These are phyloP conservation scores for Lophiostoma macrostomum DNA, from an alignment of 495 filamentous ascomycete genomes.

Conservation along the genomic window DNA sequence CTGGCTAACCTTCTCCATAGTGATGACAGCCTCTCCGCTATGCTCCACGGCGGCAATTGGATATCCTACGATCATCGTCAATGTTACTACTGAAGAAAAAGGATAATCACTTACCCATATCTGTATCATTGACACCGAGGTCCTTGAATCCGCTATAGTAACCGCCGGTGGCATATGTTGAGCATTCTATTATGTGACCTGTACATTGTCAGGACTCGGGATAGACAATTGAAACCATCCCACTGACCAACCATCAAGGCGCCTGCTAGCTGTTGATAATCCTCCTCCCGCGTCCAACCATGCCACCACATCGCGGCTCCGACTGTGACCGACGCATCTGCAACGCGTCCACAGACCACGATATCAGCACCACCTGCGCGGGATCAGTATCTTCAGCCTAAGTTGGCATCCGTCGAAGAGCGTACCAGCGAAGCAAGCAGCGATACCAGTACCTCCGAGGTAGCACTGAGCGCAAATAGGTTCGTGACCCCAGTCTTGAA, in stretches of 20 bases:
- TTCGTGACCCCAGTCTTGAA: conserved; percentile 21
- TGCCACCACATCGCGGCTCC: conserved; percentile 30
- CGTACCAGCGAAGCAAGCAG: conserved; percentile 11
- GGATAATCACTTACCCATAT: conserved; percentile 4
- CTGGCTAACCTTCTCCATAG: conserved; percentile 12
- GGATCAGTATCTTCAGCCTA: background rate
- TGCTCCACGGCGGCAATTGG: conserved; percentile 12
- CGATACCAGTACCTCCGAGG: conserved; percentile 25
- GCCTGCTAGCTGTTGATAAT: conserved; percentile 19
- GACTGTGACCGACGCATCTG: conserved; percentile 18
- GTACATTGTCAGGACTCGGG: background rate
- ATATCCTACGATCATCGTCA: conserved; percentile 4
- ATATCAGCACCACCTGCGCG: conserved; percentile 21
- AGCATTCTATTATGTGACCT: conserved; percentile 27
- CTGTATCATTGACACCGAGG: conserved; percentile 14
- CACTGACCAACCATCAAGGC: conserved; percentile 20
- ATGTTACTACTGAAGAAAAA: background rate
- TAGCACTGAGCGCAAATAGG: conserved; percentile 25
- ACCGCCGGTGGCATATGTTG: conserved; percentile 20
- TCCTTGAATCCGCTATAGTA: conserved; percentile 26
- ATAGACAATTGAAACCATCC: background rate
- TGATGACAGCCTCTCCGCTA: conserved; percentile 16
- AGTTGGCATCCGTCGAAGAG: background rate
- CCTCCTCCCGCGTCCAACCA: conserved; percentile 21
- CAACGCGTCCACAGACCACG: conserved; percentile 30